Percentiles rank a stretch among this genome's conserved stretches.
phyloP scores from a whole-genome alignment of 805 yeast species.

The Candida nemodendra region DNA sequence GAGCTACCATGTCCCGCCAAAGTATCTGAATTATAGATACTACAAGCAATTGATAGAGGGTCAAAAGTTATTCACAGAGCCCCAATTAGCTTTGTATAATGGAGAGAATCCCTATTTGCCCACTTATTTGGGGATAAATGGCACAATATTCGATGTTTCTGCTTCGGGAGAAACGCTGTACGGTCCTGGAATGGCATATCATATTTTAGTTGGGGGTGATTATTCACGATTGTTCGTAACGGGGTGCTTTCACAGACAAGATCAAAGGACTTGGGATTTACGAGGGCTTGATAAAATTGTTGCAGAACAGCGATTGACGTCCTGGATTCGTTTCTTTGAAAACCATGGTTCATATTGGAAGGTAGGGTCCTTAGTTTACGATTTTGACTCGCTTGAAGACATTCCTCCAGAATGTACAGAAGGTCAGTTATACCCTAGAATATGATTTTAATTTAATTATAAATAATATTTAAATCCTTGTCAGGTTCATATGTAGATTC shows the following conservation, averaged over 20 bases:
- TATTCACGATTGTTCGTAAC: constrained; percentile 68
- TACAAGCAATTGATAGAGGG: constrained; percentile 1
- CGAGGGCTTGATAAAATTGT: constrained; percentile 50
- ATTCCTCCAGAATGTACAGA: constrained; percentile 45
- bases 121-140: constrained; percentile 57
- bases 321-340: constrained; percentile 55
- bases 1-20: constrained; percentile 43
- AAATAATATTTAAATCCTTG: too few relatives aligned
- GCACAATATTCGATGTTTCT: constrained; percentile 64
- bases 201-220: constrained; percentile 61
- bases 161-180: constrained; percentile 44
- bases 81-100: constrained; percentile 47
- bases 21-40: constrained; percentile 6
- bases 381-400: constrained; percentile 44
- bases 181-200: constrained; percentile 53
- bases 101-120: constrained; percentile 51
- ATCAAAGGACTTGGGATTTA: constrained; percentile 64
- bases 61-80: constrained; percentile 38
- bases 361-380: constrained; percentile 48
- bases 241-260: constrained; percentile 57
- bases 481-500: too few relatives aligned
- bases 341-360: constrained; percentile 54
- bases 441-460: background rate
- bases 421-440: constrained; percentile 17
- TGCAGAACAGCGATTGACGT: constrained; percentile 38